phyloP scores from a whole-genome alignment of 148 eudicot species.

The Chenopodium quinoa region DNA sequence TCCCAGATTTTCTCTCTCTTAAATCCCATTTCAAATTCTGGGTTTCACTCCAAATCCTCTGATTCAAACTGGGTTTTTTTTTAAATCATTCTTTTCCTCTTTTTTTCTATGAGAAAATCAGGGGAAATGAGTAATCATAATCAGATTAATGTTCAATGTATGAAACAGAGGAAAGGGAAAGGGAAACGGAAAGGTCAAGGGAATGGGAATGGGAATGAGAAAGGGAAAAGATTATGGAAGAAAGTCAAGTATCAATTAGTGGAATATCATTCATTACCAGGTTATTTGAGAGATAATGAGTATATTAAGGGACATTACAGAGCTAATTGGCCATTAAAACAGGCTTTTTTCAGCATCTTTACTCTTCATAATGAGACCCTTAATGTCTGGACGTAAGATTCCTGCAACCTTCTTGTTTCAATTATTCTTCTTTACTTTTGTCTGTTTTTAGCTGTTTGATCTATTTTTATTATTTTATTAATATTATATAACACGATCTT shows the following conservation, averaged over 20 bases:
- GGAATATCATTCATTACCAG: slow-evolving; percentile 78
- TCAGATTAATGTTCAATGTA: neutral
- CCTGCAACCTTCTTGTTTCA: neutral
- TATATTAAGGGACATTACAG: slow-evolving; percentile 73
- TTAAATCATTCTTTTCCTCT: too few relatives aligned
- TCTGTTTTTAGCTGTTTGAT: neutral
- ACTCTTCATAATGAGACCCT: slow-evolving; percentile 87
- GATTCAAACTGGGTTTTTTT: neutral
- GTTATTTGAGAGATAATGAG: slow-evolving; percentile 81
- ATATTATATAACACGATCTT: neutral
- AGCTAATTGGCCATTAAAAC: slow-evolving; percentile 81
- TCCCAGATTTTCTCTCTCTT: neutral
- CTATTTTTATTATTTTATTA: neutral
- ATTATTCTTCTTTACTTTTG: neutral
- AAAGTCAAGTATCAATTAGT: slow-evolving; percentile 83
- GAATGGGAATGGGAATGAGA: too few relatives aligned
- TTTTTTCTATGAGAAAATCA: neutral
- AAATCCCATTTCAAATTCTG: neutral
- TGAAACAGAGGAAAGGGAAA: slow-evolving; percentile 60
- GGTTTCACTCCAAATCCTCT: neutral
- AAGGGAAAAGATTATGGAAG: slow-evolving; percentile 79
- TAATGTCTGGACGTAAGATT: slow-evolving; percentile 89
- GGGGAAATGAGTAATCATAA: neutral
- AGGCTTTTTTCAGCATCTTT: slow-evolving; percentile 67
- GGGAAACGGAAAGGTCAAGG: too few relatives aligned